Base-by-base conservation (phyloP, 768 basidiomycete species). In the Mycena floridula region DNA sequence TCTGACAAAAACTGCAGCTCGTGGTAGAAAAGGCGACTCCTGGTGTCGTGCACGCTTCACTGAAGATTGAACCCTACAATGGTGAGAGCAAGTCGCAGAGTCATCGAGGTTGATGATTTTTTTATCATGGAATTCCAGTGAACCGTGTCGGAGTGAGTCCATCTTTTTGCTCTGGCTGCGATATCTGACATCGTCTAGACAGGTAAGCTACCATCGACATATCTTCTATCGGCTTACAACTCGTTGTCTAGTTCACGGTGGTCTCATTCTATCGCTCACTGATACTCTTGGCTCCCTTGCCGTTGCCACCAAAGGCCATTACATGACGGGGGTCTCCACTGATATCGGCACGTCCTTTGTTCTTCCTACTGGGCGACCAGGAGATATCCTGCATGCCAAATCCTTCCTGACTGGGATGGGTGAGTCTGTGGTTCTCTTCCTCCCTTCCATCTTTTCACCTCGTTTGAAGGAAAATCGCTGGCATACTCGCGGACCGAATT, bases 261-360 rank as follows among this genome's bases (percentile, higher is more conserved):
- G 89, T 18, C 72, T 92, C 27, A 76, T 91, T 50, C 60, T 87
- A 56, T 88, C 89, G 7, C 65, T 92, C 24, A 90, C 89, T 4
- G 89, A 91, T 60, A 89, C 88, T 12, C 62, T 91, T 15, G 89
- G 89, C 3, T 90, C 89, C 1, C 74, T 91, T 15, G 88, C 84
- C n/a, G 77, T 92, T 21, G 85, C 88, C 1, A 76, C 81, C 12
- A 82, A 81, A 50, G 89, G 89, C 3, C 82, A 89, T 7, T 92
- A 67, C 55, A 89, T 89, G 88, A 91, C 89, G 0, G 88, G 89
- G 13, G 88, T 91, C 8, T 89, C 86, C 2, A 88, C 87, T 3
- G 89, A 91, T 57, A 79, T 92, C 50, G 81, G 72, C 20, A 76
- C 88, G 0, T 85, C 85, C 1, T 91, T 90, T 50, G 77, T 90